A percentile compares a stretch with the other conserved stretches of the same genome.
These are phyloP conservation scores for Puccinia polysora DNA, from an alignment of 1,284 basidiomycete genomes.

Conservation along the genomic window DNA sequence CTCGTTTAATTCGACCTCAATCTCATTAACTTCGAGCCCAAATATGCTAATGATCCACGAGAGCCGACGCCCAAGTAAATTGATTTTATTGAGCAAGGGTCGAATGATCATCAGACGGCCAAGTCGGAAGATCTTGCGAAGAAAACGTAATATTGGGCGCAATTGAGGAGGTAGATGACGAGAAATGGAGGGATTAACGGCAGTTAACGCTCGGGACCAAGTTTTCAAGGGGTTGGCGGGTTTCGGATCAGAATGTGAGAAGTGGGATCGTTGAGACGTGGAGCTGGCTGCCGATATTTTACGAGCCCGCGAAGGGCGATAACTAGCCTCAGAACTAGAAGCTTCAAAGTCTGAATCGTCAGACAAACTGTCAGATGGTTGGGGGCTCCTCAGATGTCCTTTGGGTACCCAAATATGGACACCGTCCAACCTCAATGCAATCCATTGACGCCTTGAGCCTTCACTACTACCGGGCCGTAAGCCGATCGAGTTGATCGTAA, in stretches of 20 bases:
- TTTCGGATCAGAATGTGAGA: slow-evolving; percentile 1
- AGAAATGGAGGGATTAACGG: not conserved
- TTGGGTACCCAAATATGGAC: slow-evolving; percentile 36
- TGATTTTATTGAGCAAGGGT: slow-evolving; percentile 29
- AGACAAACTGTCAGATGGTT: slow-evolving; percentile 8
- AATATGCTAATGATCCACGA: slow-evolving; percentile 40
- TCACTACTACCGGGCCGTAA: slow-evolving; percentile 32
- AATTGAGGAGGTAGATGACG: slow-evolving; percentile 25
- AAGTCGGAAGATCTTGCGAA: slow-evolving; percentile 19
- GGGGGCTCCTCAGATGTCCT: slow-evolving; percentile 2
- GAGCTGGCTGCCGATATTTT: slow-evolving; percentile 17
- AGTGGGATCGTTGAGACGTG: slow-evolving; percentile 13
- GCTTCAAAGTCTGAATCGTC: slow-evolving; percentile 25
- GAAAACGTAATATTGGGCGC: slow-evolving; percentile 18
- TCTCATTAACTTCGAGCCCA: slow-evolving; percentile 33
- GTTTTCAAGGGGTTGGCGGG: not conserved
- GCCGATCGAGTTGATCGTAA: slow-evolving; percentile 20
- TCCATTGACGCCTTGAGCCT: slow-evolving; percentile 41
- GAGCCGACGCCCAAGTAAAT: slow-evolving; percentile 31
- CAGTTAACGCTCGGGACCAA: not conserved
- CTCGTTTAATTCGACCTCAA: slow-evolving; percentile 20
- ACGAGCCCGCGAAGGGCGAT: slow-evolving; percentile 15
- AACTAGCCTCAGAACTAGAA: slow-evolving; percentile 22
- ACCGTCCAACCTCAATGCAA: slow-evolving; percentile 27
- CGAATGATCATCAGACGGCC: slow-evolving; percentile 31